Conservation (phyloP, 768 basidiomycete species). For the Leccinum ochraceum region DNA sequence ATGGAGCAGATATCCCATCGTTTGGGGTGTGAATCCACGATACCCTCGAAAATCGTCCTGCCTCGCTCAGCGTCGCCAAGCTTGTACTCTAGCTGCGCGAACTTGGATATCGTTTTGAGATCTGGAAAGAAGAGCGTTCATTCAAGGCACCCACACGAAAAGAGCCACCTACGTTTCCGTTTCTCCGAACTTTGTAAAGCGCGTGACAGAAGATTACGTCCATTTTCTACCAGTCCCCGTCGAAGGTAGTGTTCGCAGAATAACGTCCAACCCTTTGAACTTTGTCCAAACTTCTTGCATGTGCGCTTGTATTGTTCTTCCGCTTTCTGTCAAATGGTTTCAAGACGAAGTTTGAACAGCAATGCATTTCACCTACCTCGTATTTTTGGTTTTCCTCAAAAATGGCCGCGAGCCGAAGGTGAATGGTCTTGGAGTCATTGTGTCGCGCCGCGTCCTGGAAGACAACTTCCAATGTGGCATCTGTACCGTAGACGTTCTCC, state of each 20-base stretch:
- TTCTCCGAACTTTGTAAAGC: conserved; percentile 90
- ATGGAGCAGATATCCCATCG: conserved; percentile 94
- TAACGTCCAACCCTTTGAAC: conserved; percentile 91
- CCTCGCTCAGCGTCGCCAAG: conserved; percentile 93
- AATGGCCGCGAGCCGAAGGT: conserved; percentile 82
- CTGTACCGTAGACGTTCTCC: conserved; percentile 90
- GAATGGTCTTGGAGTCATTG: conserved; percentile 91
- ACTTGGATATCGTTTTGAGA: conserved; percentile 92
- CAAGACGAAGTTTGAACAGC: not conserved
- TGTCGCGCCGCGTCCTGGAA: conserved; percentile 90
- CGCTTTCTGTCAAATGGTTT: conserved; percentile 63
- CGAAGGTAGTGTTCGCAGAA: conserved; percentile 84
- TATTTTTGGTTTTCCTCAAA: conserved; percentile 81
- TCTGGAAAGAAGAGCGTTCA: conserved; percentile 48
- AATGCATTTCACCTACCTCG: conserved; percentile 51
- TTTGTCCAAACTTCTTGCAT: conserved; percentile 91
- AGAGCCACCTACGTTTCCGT: conserved; percentile 74
- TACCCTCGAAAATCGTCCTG: conserved; percentile 94
- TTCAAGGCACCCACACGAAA: not conserved
- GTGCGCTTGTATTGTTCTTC: conserved; percentile 88
- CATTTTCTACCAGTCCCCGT: conserved; percentile 71
- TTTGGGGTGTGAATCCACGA: conserved; percentile 94
- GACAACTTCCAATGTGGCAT: conserved; percentile 70
- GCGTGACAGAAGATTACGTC: conserved; percentile 83
- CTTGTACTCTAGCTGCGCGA: conserved; percentile 95